phyloP scores from a whole-genome alignment of 768 basidiomycete species.

The Psilocybe sp. region DNA sequence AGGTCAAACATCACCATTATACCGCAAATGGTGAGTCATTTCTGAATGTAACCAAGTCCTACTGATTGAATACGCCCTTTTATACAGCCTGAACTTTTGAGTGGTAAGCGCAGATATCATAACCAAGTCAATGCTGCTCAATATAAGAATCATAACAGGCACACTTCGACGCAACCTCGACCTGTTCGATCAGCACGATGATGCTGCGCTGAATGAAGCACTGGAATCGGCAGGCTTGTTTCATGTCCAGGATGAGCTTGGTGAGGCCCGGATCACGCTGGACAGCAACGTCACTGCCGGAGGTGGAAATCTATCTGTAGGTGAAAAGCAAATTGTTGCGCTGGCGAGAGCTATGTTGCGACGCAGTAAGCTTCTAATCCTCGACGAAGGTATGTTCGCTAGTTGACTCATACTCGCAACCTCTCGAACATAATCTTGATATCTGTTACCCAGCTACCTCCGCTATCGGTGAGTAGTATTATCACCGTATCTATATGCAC shows the following conservation, averaged over 20 bases:
- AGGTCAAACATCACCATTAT: constrained; percentile 61
- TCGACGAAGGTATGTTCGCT: constrained; percentile 59
- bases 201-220: constrained; percentile 37
- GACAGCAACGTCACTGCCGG: constrained; percentile 45
- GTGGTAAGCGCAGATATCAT: constrained; percentile 30
- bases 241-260: constrained; percentile 35
- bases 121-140: no score
- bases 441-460: background rate
- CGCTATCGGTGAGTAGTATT: background rate
- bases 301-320: constrained; percentile 71
- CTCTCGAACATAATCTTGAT: background rate
- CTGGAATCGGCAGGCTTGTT: constrained; percentile 36
- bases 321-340: constrained; percentile 70
- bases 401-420: no score
- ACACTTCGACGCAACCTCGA: constrained; percentile 63
- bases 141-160: background rate
- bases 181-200: constrained; percentile 56
- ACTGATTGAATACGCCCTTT: background rate
- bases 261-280: constrained; percentile 46
- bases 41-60: background rate
- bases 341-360: constrained; percentile 63
- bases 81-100: constrained; percentile 45
- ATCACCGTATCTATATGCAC: no score
- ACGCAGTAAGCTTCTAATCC: constrained; percentile 55
- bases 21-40: constrained; percentile 38